Conservation (phyloP, 805 yeast species). For the Metschnikowia amazonensis region DNA sequence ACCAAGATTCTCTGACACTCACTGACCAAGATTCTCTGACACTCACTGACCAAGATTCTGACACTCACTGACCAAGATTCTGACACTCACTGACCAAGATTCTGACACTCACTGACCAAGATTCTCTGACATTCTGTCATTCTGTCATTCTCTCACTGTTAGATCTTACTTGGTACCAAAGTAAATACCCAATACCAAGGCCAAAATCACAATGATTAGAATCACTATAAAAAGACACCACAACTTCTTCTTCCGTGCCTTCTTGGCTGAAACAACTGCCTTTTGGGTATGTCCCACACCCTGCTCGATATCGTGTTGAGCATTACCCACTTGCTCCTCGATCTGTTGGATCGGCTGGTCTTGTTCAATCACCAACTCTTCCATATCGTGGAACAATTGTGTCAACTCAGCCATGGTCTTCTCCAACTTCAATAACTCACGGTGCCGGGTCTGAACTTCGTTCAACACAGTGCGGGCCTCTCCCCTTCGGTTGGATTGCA, state of each 20-base stretch:
- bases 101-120: too few species aligned
- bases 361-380: conserved; percentile 92
- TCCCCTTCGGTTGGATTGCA: conserved; percentile 83
- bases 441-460: conserved; percentile 94
- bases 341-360: conserved; percentile 81
- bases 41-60: too few species aligned
- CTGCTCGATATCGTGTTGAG: conserved; percentile 86
- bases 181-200: conserved; percentile 65
- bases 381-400: conserved; percentile 94
- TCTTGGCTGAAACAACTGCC: conserved; percentile 83
- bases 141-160: too few species aligned
- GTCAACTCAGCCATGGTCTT: conserved; percentile 94
- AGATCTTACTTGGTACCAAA: conserved; percentile 35
- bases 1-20: too few species aligned
- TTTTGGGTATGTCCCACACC: conserved; percentile 92
- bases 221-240: conserved; percentile 71
- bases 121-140: too few species aligned
- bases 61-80: too few species aligned
- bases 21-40: too few species aligned
- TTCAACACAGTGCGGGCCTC: conserved; percentile 93
- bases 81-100: too few species aligned
- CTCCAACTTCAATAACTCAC: conserved; percentile 90
- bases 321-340: conserved; percentile 74
- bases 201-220: conserved; percentile 58
- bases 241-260: conserved; percentile 87